These are phyloP conservation scores for Hymenoscyphus repandus DNA, from an alignment of 2,329 filamentous ascomycete genomes.

Conservation along the genomic window DNA sequence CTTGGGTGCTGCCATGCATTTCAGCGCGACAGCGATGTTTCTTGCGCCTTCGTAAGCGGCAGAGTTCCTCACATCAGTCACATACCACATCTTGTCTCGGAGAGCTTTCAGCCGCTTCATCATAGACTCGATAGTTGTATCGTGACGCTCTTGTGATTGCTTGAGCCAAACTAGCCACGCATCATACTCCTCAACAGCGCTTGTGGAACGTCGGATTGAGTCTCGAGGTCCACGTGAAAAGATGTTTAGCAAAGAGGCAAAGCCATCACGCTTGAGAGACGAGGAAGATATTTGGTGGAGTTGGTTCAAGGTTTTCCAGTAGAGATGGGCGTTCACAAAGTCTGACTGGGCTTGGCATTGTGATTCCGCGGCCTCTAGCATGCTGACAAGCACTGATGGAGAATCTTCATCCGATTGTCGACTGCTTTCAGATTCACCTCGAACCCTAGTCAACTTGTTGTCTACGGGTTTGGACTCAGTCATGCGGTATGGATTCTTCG, in stretches of 20 bases:
- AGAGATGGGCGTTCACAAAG: slow-evolving; percentile 77
- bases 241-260: slow-evolving; percentile 67
- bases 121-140: slow-evolving; percentile 68
- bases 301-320: slow-evolving; percentile 77
- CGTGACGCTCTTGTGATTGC: slow-evolving; percentile 73
- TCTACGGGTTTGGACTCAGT: slow-evolving; percentile 13
- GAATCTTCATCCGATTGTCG: slow-evolving; percentile 40
- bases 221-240: slow-evolving; percentile 68
- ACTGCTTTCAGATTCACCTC: slow-evolving; percentile 23
- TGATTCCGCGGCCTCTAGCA: slow-evolving; percentile 71
- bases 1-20: slow-evolving; percentile 75
- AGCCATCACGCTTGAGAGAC: slow-evolving; percentile 61
- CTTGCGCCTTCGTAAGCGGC: slow-evolving; percentile 81
- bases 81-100: slow-evolving; percentile 98
- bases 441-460: slow-evolving; percentile 14
- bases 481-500: slow-evolving; percentile 52
- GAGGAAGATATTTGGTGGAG: slow-evolving; percentile 58
- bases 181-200: slow-evolving; percentile 72
- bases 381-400: slow-evolving; percentile 55
- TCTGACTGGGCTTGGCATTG: slow-evolving; percentile 76
- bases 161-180: slow-evolving; percentile 81
- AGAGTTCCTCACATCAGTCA: slow-evolving; percentile 87
- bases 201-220: slow-evolving; percentile 62
- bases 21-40: slow-evolving; percentile 80
- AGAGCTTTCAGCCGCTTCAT: slow-evolving; percentile 68